These are phyloP conservation scores for Trichoderma sp. DNA, from an alignment of 2,329 filamentous ascomycete species.

Conservation along the genomic window DNA sequence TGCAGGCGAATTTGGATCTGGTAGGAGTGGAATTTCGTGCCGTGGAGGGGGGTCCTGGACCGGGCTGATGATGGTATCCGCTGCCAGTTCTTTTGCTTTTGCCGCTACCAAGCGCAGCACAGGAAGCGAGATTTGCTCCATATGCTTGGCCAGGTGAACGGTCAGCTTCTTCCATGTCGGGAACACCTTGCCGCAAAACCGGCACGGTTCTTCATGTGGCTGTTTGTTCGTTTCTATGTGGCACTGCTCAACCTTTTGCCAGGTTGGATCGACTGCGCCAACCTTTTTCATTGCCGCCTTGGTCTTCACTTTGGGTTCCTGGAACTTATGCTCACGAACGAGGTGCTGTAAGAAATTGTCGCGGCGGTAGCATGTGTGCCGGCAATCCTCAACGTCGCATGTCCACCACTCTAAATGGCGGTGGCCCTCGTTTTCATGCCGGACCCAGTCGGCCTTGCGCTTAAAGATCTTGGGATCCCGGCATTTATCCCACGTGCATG, in stretches of 20 bases:
- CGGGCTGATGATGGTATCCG: slow-evolving; percentile 68
- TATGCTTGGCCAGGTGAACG: slow-evolving; percentile 90
- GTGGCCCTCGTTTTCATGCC: slow-evolving; percentile 90
- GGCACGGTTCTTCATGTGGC: slow-evolving; percentile 77
- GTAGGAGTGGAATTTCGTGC: slow-evolving; percentile 34
- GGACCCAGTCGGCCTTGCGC: slow-evolving; percentile 92
- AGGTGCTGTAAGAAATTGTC: slow-evolving; percentile 94
- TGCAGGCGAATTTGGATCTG: slow-evolving; percentile 30
- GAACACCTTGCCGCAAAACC: slow-evolving; percentile 81
- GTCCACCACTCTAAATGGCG: slow-evolving; percentile 90
- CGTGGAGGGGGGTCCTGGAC: slow-evolving; percentile 59
- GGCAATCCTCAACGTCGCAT: slow-evolving; percentile 78
- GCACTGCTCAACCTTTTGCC: slow-evolving; percentile 76
- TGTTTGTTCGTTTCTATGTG: slow-evolving; percentile 66
- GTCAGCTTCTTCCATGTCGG: slow-evolving; percentile 90
- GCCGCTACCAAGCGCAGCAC: slow-evolving; percentile 63
- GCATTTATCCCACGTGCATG: slow-evolving; percentile 84
- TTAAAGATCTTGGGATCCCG: slow-evolving; percentile 89
- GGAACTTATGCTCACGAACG: slow-evolving; percentile 85
- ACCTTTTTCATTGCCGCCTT: slow-evolving; percentile 67
- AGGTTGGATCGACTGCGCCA: slow-evolving; percentile 63
- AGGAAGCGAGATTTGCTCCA: slow-evolving; percentile 88
- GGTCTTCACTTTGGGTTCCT: slow-evolving; percentile 77
- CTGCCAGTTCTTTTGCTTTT: slow-evolving; percentile 51
- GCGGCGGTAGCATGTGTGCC: slow-evolving; percentile 79